Evolutionary conservation across 805 yeast species (phyloP), one percentile per base, ranked within the genome.

Genomic region (Hyphopichia homilentoma): DNA sequence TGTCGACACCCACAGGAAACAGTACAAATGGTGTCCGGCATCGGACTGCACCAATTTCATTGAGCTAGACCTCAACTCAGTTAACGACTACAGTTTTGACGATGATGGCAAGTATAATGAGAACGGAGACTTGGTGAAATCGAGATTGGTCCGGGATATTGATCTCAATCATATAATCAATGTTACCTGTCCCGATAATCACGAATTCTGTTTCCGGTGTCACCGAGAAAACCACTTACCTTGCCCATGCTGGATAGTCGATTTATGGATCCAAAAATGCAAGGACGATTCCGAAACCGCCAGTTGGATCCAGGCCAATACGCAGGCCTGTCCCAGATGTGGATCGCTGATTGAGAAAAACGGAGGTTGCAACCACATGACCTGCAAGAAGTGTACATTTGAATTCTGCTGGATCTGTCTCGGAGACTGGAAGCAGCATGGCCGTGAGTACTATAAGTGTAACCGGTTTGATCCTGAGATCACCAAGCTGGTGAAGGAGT

Each of bases 291-390:
- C 93, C 0, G 96, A 85, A 46, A 87, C 96, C 11, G 72, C 81
- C 2, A 77, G 81, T 48, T 93, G 97, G 97, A 79, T 93, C 16
- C 69, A 77, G 3, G 78, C 83, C 3, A 81, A 90, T 54, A 87
- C 98, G 1, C 81, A 86, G 45, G 74, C 75, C 27, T 93, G 98
- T 56, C 95, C 96, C 0, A 75, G 76, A 48, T 93, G 98, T 62
- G 62, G 64, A 7, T 65, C 87, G 1, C 65, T 78, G 18, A 93
- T 90, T 41, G 97, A 93, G 52, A 88, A 90, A 48, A 84, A 84
- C 52, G 97, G 97, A 15, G 98, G 98, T 0, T 93, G 98, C 61
- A 90, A 90, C 58, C 98, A 93, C 59, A 90, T 93, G 96, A 73
- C 79, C 1, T 93, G 98, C 56, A 66, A 75, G 3, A 80, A 77